phyloP scores from a whole-genome alignment of 106 monocot genomes.

The Dendrobium huoshanense region DNA sequence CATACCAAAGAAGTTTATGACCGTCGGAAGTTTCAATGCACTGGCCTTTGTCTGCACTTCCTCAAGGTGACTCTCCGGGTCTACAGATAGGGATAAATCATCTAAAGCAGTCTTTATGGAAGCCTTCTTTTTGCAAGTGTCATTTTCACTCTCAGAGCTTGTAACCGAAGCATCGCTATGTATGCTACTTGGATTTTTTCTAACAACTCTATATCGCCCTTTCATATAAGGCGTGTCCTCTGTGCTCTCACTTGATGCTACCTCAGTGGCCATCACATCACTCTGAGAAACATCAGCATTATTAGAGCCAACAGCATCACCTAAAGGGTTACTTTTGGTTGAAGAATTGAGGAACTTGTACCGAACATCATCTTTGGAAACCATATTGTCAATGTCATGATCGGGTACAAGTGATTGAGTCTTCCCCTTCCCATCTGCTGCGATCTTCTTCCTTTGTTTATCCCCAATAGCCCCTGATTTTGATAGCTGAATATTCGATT shows the following conservation, averaged over 20 bases:
- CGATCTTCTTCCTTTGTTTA: neutral
- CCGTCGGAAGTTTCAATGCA: neutral
- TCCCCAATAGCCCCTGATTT: neutral
- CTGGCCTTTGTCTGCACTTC: neutral
- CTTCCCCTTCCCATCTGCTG: neutral
- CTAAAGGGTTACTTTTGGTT: neutral
- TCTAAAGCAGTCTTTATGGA: neutral
- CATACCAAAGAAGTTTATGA: neutral
- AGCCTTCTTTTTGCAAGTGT: neutral
- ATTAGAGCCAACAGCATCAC: neutral
- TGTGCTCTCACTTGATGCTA: slow-evolving; percentile 1
- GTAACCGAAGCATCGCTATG: slow-evolving; percentile 1
- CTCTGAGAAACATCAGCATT: neutral
- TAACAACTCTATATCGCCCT: neutral
- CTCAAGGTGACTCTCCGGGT: neutral
- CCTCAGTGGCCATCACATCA: neutral
- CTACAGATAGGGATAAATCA: neutral
- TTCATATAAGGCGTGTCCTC: neutral
- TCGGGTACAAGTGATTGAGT: neutral
- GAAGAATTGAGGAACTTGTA: neutral
- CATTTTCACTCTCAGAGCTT: slow-evolving; percentile 1
- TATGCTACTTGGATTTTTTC: neutral
- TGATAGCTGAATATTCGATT: neutral
- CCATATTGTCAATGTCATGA: slow-evolving; percentile 1
- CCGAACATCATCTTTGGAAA: neutral